Conservation (phyloP, 2,329 filamentous ascomycete genomes). For the Laburnicola sp. region DNA sequence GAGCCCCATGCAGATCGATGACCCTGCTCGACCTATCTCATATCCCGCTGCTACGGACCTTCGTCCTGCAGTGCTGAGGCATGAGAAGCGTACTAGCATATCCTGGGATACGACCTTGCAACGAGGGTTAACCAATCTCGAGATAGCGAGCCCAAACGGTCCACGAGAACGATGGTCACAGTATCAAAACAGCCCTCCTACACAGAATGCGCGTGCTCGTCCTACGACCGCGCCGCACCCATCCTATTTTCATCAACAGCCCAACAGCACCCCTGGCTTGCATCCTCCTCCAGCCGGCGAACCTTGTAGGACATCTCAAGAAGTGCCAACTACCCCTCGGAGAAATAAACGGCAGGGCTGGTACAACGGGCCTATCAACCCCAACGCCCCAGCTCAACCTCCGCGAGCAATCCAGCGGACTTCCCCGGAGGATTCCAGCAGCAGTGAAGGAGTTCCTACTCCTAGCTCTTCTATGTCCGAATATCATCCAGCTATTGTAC, state of each 20-base stretch:
- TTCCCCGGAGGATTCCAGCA: slow-evolving; percentile 59
- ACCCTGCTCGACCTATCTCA: slow-evolving; percentile 49
- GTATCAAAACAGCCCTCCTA: slow-evolving; percentile 27
- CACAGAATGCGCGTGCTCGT: slow-evolving; percentile 24
- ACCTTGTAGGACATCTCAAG: slow-evolving; percentile 43
- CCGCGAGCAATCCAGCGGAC: slow-evolving; percentile 49
- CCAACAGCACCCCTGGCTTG: slow-evolving; percentile 25
- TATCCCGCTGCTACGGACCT: slow-evolving; percentile 42
- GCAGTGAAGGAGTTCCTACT: slow-evolving; percentile 59
- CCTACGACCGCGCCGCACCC: slow-evolving; percentile 46
- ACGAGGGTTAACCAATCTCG: slow-evolving; percentile 66
- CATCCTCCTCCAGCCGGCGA: slow-evolving; percentile 37
- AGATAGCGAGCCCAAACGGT: slow-evolving; percentile 58
- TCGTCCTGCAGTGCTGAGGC: slow-evolving; percentile 21
- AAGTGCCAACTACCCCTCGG: slow-evolving; percentile 55
- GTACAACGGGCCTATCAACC: slow-evolving; percentile 63
- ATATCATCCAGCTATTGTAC: slow-evolving; percentile 57
- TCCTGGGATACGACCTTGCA: slow-evolving; percentile 70
- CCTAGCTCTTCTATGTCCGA: slow-evolving; percentile 55
- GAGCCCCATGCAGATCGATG: slow-evolving; percentile 79
- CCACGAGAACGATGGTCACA: slow-evolving; percentile 42
- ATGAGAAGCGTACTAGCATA: slow-evolving; percentile 41
- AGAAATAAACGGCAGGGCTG: slow-evolving; percentile 70
- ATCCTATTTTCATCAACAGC: slow-evolving; percentile 35
- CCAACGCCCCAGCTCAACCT: slow-evolving; percentile 25